Conservation (phyloP, 2,329 filamentous ascomycete species). For the Colletotrichum sublineola region DNA sequence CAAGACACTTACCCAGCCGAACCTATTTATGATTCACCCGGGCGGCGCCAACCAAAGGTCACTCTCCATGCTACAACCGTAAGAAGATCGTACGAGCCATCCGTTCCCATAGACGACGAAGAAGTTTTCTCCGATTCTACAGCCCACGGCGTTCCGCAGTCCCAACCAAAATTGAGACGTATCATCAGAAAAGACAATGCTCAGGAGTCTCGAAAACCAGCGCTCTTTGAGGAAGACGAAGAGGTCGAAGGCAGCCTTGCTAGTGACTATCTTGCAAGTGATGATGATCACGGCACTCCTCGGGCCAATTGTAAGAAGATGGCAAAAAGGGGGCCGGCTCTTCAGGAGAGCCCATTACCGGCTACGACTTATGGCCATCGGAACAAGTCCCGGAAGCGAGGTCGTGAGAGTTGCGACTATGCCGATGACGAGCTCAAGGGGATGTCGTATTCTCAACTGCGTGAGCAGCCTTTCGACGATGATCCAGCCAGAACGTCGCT, state of each 20-base stretch:
- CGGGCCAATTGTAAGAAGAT: constrained; percentile 43
- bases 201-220: not conserved
- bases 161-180: constrained; percentile 36
- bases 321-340: constrained; percentile 43
- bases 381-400: constrained; percentile 55
- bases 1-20: constrained; percentile 18
- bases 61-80: constrained; percentile 55
- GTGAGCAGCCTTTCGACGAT: constrained; percentile 67
- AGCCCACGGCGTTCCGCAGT: constrained; percentile 38
- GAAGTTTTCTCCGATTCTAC: constrained; percentile 48
- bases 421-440: constrained; percentile 67
- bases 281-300: constrained; percentile 42
- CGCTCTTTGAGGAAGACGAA: constrained; percentile 16
- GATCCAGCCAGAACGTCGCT: constrained; percentile 64
- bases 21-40: constrained; percentile 39
- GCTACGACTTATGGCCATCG: constrained; percentile 37
- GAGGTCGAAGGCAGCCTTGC: constrained; percentile 34
- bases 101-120: constrained; percentile 46
- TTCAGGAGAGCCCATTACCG: constrained; percentile 44
- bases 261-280: constrained; percentile 29
- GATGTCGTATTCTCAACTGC: constrained; percentile 67
- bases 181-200: constrained; percentile 14
- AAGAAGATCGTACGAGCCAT: constrained; percentile 46
- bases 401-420: constrained; percentile 65
- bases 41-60: constrained; percentile 50